Base-by-base conservation (phyloP, 768 basidiomycete genomes). In the Scleroderma bovista region DNA sequence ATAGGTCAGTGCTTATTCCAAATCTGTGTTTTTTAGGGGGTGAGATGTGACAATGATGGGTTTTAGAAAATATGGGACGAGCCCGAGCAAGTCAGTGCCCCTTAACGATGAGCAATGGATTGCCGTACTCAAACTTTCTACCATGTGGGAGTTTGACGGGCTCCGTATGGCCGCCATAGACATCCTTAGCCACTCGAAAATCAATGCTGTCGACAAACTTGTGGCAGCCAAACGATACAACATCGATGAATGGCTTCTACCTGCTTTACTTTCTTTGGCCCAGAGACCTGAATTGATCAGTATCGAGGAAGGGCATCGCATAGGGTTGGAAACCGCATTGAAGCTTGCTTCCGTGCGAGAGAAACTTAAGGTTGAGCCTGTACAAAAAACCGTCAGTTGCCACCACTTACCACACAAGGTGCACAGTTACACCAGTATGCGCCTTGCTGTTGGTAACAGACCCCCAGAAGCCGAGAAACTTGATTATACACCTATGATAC, bases 1-100 rank as follows among this genome's bases (percentile, higher is more conserved):
- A 56, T 13, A 47, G 44, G 60, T 52, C 13, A 44, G 59, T 51
- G 16, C 16, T 19, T 1, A 15, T n/a, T 19, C 20, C 39, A 29
- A 29, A 9, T 9, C 13, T 12, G 4, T 40, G 9, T 5, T 9
- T 9, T 29, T 29, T 29, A 5, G 26, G 26, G 26, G 4, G 26
- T n/a, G 9, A 29, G 9, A 29, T 4, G 9, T 29, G 26, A 9
- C 26, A 9, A 29, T 9, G 26, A 5, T 29, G 26, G 2, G 11
- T 20, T 15, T 19, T 11, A 40, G 39, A 20, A 11, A 40, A 40
- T 13, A 40, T 15, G 39, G 20, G 6, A 40, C 7, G 23, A 40
- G 12, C 20, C 11, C 11, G 19, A 19, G 6, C 11, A 19, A n/a
- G n/a, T n/a, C n/a, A n/a, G n/a, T 11, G 12, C 12, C 5, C 15